Percentiles rank a stretch among this genome's conserved stretches.
Evolutionary conservation across 305 asterid genomes (phyloP).

Genomic region (Ajuga reptans): DNA sequence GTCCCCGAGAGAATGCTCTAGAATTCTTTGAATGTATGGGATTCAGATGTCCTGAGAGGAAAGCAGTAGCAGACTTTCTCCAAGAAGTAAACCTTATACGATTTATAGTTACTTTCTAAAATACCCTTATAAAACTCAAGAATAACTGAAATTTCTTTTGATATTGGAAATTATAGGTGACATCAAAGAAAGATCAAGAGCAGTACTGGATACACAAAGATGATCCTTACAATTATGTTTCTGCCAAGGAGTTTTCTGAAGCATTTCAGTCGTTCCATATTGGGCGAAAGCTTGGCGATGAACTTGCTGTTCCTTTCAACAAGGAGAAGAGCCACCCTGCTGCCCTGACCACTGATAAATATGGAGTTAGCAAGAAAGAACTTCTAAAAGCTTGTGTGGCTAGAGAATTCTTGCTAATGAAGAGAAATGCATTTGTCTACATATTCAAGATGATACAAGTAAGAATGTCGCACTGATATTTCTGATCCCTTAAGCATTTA

Average conservation of each 20-base stretch:
- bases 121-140: neutral
- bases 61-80: constrained; percentile 85
- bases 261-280: constrained; percentile 75
- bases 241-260: constrained; percentile 61
- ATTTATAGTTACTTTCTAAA: neutral
- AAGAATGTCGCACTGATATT: constrained; percentile 26
- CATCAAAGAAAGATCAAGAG: constrained; percentile 92
- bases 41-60: constrained; percentile 78
- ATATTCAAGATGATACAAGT: constrained; percentile 76
- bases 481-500: neutral
- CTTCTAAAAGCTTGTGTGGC: constrained; percentile 77
- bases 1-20: constrained; percentile 61
- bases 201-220: constrained; percentile 72
- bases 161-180: constrained; percentile 43
- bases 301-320: constrained; percentile 68
- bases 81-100: constrained; percentile 54
- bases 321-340: constrained; percentile 73
- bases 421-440: constrained; percentile 84
- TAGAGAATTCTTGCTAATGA: constrained; percentile 83
- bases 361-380: constrained; percentile 74
- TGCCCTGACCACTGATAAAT: constrained; percentile 59
- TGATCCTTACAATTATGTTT: constrained; percentile 52
- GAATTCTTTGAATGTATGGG: constrained; percentile 79
- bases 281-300: constrained; percentile 69
- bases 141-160: neutral